Conservation (phyloP, 2,329 filamentous ascomycete genomes). For the Xylaria sp. region DNA sequence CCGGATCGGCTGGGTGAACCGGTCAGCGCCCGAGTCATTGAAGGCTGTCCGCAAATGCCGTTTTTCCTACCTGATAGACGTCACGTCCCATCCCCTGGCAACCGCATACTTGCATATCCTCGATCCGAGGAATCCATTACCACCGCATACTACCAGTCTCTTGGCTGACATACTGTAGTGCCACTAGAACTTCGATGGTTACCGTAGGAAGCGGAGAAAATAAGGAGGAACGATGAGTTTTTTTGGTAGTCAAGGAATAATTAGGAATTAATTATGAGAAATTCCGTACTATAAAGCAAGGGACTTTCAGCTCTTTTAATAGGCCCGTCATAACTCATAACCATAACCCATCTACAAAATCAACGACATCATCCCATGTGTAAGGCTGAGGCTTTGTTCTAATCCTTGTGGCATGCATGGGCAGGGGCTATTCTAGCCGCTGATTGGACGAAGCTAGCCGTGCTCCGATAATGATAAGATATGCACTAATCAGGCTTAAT, state of each 20-base stretch:
- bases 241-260: not conserved
- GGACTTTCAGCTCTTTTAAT: not conserved
- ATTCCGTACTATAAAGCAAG: not conserved
- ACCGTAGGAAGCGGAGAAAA: constrained; percentile 9
- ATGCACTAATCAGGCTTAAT: no score
- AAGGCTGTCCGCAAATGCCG: not conserved
- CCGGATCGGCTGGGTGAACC: constrained; percentile 74
- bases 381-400: constrained; percentile 21
- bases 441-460: no score
- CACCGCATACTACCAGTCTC: constrained; percentile 87
- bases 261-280: not conserved
- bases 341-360: not conserved
- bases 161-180: constrained; percentile 61
- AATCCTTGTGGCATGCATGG: constrained; percentile 8
- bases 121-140: constrained; percentile 86
- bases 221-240: no score
- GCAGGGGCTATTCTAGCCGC: not conserved
- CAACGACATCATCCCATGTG: constrained; percentile 16
- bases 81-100: constrained; percentile 86
- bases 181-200: not conserved
- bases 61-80: constrained; percentile 86
- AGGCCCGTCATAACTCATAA: not conserved
- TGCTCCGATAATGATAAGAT: no score
- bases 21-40: not conserved
- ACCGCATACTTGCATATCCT: constrained; percentile 91